Conservation (phyloP, 2,329 filamentous ascomycete genomes). For the Paraphaeosphaeria sporulosa region DNA sequence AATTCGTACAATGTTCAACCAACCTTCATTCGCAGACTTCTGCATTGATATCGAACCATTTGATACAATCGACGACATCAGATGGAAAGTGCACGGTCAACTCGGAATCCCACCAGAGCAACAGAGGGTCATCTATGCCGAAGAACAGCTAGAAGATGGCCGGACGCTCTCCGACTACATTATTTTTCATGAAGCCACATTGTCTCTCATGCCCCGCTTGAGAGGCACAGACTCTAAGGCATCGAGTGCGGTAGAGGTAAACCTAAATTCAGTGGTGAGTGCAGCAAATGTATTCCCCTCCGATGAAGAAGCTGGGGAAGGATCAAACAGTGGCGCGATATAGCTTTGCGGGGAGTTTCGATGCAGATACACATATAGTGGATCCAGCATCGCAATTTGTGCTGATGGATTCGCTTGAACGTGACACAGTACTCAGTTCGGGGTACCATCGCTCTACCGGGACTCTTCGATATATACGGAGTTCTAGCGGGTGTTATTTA, state of each 20-base stretch:
- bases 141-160: not conserved
- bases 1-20: too few relatives aligned
- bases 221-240: not conserved
- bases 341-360: not conserved
- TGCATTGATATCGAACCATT: not conserved
- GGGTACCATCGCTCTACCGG: too few relatives aligned
- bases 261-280: not conserved
- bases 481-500: too few relatives aligned
- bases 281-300: not conserved
- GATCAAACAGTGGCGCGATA: not conserved
- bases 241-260: not conserved
- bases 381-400: not conserved
- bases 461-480: too few relatives aligned
- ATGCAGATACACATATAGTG: not conserved
- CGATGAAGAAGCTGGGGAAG: not conserved
- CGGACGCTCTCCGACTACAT: not conserved
- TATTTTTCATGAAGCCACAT: not conserved
- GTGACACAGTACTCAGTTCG: not conserved
- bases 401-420: not conserved
- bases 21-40: not conserved
- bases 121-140: not conserved
- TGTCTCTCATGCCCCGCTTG: not conserved
- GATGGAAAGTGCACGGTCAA: not conserved
- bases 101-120: not conserved
- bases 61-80: not conserved